Base-by-base conservation (phyloP, 2,329 filamentous ascomycete species). In the Pseudogymnoascus sp. region DNA sequence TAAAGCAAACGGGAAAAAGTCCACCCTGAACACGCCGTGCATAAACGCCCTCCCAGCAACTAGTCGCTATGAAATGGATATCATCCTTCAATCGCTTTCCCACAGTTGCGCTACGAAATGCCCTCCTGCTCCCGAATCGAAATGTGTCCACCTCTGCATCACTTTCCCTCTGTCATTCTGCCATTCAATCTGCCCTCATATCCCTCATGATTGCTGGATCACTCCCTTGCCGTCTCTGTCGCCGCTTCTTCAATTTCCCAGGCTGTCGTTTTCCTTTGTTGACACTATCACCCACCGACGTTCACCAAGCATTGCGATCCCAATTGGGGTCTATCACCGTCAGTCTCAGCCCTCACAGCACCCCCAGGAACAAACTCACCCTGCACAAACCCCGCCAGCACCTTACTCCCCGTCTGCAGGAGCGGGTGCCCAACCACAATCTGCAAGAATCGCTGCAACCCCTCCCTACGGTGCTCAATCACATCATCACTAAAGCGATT, bases 401-500 rank as follows among this genome's bases (percentile, higher is more conserved):
- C 95, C 79, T 98, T 96, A 77, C 92, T 97, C 62, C 95, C 95
- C 31, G 95, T 99, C 84, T 99, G 95, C 78, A 99, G 79, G 72
- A 99, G 81, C 71, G 95, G 95, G 77, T 99, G 95, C 0, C 95
- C 93, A 0, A 96, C 95, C 10, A 99, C 95, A 74, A 98, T 98
- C 84, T 95, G 93, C 75, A 99, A 79, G 75, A 99, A 99, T 75
- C 96, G 87, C 80, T 99, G 93, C 69, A 99, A 80, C 1, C 95
- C 95, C 71, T 93, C 90, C 68, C 93, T 83, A 63, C 95, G 83
- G 73, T 96, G 91, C 81, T 98, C 95, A 75, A 99, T 99, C 73
- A 99, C 93, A 75, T 96, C 93, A 79, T 99, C 95, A 73, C 90
- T 96, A 80, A 99, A 99, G 57, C 95, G 87, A 77, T 98, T 98